Evolutionary conservation across 495 filamentous ascomycete species (phyloP).

Genomic region (Aspergillus ellipticus): DNA sequence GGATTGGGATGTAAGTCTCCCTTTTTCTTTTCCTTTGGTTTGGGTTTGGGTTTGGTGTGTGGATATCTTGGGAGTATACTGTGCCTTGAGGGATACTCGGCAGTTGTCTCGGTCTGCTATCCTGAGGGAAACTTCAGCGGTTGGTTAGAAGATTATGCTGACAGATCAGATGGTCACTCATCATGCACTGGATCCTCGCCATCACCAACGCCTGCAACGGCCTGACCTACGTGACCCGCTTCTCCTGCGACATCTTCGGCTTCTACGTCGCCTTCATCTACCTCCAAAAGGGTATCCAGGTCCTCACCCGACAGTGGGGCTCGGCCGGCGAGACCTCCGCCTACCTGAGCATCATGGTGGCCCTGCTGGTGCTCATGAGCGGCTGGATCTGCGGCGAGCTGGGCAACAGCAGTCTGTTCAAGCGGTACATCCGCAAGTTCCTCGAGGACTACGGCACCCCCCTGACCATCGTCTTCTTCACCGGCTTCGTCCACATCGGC

Average conservation of each 20-base stretch:
- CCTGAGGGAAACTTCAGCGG: too few species aligned
- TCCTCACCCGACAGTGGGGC: slow-evolving; percentile 62
- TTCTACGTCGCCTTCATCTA: slow-evolving; percentile 89
- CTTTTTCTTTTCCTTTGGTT: background rate
- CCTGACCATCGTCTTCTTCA: slow-evolving; percentile 81
- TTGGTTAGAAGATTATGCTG: too few species aligned
- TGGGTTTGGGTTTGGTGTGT: too few species aligned
- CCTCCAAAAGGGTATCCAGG: slow-evolving; percentile 79
- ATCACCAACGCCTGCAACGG: slow-evolving; percentile 78
- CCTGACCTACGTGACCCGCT: slow-evolving; percentile 75
- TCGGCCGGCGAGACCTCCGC: slow-evolving; percentile 55
- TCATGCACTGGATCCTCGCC: slow-evolving; percentile 77
- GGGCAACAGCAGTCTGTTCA: slow-evolving; percentile 66
- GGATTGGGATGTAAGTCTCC: slow-evolving; percentile 66
- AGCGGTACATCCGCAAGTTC: slow-evolving; percentile 68
- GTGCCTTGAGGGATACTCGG: too few species aligned
- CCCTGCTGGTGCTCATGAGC: slow-evolving; percentile 67
- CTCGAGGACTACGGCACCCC: slow-evolving; percentile 82
- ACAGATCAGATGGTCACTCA: slow-evolving; percentile 61
- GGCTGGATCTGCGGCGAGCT: slow-evolving; percentile 69
- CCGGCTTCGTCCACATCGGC: slow-evolving; percentile 81
- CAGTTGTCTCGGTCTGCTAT: too few species aligned
- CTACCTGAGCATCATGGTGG: slow-evolving; percentile 70
- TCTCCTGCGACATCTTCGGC: slow-evolving; percentile 83
- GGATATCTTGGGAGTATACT: too few species aligned